Percentiles rank a stretch among this genome's conserved stretches.
These are phyloP conservation scores for Epichloe amarillans DNA, from an alignment of 2,329 filamentous ascomycete genomes.

Conservation along the genomic window DNA sequence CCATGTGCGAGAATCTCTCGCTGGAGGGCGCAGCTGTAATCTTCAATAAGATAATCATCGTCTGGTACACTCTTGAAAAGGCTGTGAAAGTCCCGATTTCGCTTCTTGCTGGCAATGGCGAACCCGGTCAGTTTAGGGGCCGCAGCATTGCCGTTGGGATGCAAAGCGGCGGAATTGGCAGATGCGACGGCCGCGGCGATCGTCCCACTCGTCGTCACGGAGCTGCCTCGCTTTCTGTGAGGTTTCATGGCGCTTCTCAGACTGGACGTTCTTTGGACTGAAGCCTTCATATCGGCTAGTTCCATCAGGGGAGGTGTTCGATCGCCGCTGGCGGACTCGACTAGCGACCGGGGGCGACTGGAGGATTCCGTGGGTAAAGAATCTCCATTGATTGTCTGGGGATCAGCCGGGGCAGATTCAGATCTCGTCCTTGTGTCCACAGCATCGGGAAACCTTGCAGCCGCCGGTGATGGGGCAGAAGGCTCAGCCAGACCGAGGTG, in stretches of 20 bases:
- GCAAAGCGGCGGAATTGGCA: conserved; percentile 56
- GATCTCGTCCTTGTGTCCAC: conserved; percentile 35
- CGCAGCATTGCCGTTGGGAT: conserved; percentile 42
- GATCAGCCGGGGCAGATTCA: conserved; percentile 45
- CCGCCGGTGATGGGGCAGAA: conserved; percentile 42
- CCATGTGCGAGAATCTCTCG: conserved; percentile 91
- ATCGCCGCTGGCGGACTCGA: conserved; percentile 38
- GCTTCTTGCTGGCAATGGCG: conserved; percentile 88
- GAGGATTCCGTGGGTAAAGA: conserved; percentile 20
- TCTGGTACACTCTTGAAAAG: conserved; percentile 95
- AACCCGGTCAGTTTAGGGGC: conserved; percentile 81
- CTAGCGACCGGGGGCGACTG: conserved; percentile 34
- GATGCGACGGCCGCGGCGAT: conserved; percentile 60
- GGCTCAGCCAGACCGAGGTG: conserved; percentile 67
- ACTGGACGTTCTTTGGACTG: conserved; percentile 51
- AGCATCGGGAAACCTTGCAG: conserved; percentile 38
- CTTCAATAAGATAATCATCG: conserved; percentile 95
- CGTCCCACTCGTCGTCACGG: conserved; percentile 50
- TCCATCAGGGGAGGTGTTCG: conserved; percentile 51
- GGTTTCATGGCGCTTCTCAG: conserved; percentile 47
- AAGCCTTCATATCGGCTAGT: conserved; percentile 48
- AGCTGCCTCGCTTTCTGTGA: conserved; percentile 72
- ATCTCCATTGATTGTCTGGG: conserved; percentile 15
- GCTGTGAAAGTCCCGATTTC: conserved; percentile 88
- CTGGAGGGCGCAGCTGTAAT: conserved; percentile 94